Evolutionary conservation across 768 basidiomycete species (phyloP).

Genomic region (Boletus rubroflammeus): DNA sequence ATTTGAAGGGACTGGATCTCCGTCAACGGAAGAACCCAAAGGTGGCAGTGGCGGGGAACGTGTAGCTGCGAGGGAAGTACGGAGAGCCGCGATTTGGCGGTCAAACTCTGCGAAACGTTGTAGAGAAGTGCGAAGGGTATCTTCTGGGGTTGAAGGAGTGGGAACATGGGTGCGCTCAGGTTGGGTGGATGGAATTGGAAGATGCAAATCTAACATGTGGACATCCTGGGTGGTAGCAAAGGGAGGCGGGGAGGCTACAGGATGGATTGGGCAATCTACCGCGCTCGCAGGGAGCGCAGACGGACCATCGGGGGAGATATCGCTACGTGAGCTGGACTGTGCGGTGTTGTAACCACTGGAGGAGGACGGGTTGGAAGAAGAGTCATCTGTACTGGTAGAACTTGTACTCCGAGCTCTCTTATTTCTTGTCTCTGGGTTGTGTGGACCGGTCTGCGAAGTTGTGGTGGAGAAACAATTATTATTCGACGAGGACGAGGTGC

Average conservation of each 20-base stretch:
- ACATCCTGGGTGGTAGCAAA: slow-evolving; percentile 46
- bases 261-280: slow-evolving; percentile 18
- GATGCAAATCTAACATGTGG: slow-evolving; percentile 43
- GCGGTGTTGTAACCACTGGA: slow-evolving; percentile 35
- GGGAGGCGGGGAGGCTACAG: slow-evolving; percentile 31
- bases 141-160: slow-evolving; percentile 26
- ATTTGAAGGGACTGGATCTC: slow-evolving; percentile 12
- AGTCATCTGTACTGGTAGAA: slow-evolving; percentile 38
- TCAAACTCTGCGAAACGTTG: slow-evolving; percentile 55
- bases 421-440: slow-evolving; percentile 47
- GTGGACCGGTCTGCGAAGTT: slow-evolving; percentile 16
- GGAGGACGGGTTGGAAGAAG: slow-evolving; percentile 33
- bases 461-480: slow-evolving; percentile 10
- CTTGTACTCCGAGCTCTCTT: slow-evolving; percentile 57
- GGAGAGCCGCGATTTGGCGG: slow-evolving; percentile 47
- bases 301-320: slow-evolving; percentile 21
- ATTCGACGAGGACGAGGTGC: slow-evolving; percentile 23
- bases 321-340: slow-evolving; percentile 34
- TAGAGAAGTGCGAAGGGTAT: slow-evolving; percentile 42
- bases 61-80: slow-evolving; percentile 35
- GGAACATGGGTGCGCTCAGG: slow-evolving; percentile 12
- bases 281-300: slow-evolving; percentile 10
- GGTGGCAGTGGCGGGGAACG: slow-evolving; percentile 28
- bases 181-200: slow-evolving; percentile 21
- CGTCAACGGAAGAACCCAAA: slow-evolving; percentile 18